Conservation (phyloP, 176 grass and related monocot species). For the Oropetium thomaeum region DNA sequence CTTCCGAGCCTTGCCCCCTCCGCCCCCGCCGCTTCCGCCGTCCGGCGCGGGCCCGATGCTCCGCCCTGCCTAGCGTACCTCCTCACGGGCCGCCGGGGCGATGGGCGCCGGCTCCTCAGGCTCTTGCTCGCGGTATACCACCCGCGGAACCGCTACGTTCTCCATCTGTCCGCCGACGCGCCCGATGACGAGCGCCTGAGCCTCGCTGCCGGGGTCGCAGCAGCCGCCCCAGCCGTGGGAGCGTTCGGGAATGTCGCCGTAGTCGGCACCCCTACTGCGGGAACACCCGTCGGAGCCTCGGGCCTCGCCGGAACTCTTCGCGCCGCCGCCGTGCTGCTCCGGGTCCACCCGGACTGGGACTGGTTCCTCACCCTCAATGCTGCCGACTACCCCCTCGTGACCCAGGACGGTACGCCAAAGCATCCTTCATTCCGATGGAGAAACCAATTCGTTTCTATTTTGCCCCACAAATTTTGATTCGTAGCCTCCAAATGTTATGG, state of each 20-base stretch:
- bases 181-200: slow-evolving; percentile 46
- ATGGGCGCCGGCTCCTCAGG: slow-evolving; percentile 52
- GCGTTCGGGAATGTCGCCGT: slow-evolving; percentile 68
- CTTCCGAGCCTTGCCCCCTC: slow-evolving; percentile 31
- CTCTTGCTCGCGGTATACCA: slow-evolving; percentile 83
- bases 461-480: not conserved
- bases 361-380: slow-evolving; percentile 85
- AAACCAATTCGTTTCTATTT: not conserved
- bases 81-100: slow-evolving; percentile 54
- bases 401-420: slow-evolving; percentile 69
- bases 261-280: slow-evolving; percentile 45
- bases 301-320: slow-evolving; percentile 64
- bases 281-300: slow-evolving; percentile 58
- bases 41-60: slow-evolving; percentile 18
- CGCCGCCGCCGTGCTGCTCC: slow-evolving; percentile 63
- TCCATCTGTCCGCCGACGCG: slow-evolving; percentile 65
- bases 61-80: slow-evolving; percentile 77
- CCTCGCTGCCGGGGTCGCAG: slow-evolving; percentile 41
- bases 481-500: not conserved
- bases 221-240: slow-evolving; percentile 36
- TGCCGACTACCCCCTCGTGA: slow-evolving; percentile 74
- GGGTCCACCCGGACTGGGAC: slow-evolving; percentile 62
- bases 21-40: slow-evolving; percentile 4
- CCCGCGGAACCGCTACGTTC: slow-evolving; percentile 75
- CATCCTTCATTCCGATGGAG: not conserved